Base-by-base conservation (phyloP, 306 rosid genomes). In the Prunus mira region DNA sequence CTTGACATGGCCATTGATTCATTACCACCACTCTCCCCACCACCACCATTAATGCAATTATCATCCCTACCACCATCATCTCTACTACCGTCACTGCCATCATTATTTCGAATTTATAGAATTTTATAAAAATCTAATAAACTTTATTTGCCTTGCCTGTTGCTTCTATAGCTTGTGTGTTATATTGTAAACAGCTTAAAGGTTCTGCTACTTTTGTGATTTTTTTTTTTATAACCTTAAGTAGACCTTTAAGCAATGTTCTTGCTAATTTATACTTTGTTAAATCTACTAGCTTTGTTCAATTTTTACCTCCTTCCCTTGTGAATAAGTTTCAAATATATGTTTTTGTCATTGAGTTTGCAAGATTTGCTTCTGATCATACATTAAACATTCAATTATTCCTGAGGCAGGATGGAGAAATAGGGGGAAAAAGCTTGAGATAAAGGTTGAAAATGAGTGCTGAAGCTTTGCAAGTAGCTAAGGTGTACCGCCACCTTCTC, bases 401-500 rank as follows among this genome's bases (percentile, higher is more conserved):
- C 47, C 54, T 72, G 32, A 50, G 47, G 84, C 84, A 84, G 84
- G 85, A 77, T 52, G 79, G 68, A 58, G 72, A 68, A 57, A 13
- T 13, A 27, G n/a, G 22, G 18, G 6, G 24, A 5, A 73, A 17
- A 73, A 60, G 18, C 19, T 15, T 9, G 62, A 71, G 38, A 32
- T 2, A 11, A 11, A 50, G 46, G 58, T 74, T 71, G 74, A 49
- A 80, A 78, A 93, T 91, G 98, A 82, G 85, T 78, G 76, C 83
- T 3, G 84, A 89, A 65, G 86, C 86, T 24, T 72, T 89, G 72
- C 93, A 89, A 78, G 79, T 87, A 22, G 87, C 87, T 49, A 85
- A 74, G 79, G 90, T 84, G 65, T 95, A 92, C 83, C 89, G 97
- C 72, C 77, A 71, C 67, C 93, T 95, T 86, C 96, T 90, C 47